These are phyloP conservation scores for Leishmania major DNA, from an alignment of 208 protist species.

Conservation along the genomic window DNA sequence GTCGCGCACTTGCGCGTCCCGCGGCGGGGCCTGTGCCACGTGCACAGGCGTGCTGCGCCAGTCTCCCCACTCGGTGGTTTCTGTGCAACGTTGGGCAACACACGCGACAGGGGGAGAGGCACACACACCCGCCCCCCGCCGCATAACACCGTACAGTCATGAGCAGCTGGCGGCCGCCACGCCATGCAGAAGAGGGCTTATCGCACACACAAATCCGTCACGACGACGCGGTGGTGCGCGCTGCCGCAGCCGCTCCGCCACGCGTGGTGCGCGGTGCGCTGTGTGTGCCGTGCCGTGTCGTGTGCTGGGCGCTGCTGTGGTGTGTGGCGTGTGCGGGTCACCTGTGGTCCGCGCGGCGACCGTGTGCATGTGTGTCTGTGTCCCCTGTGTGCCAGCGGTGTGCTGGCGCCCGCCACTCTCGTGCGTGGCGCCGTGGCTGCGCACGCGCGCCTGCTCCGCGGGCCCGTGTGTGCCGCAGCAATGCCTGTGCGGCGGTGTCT, in stretches of 20 bases:
- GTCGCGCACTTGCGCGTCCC: slow-evolving; percentile 13
- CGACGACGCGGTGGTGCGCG: slow-evolving; percentile 34
- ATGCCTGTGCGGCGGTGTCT: slow-evolving; percentile 30
- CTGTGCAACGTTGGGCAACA: slow-evolving; percentile 31
- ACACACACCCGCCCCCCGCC: neutral
- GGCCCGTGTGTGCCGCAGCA: slow-evolving; percentile 28
- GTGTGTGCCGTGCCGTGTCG: slow-evolving; percentile 8
- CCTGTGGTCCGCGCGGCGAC: slow-evolving; percentile 12
- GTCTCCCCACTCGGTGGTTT: slow-evolving; percentile 29
- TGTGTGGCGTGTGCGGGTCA: slow-evolving; percentile 5
- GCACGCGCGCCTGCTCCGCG: slow-evolving; percentile 12
- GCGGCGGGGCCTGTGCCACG: slow-evolving; percentile 24
- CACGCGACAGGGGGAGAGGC: neutral
- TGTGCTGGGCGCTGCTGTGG: slow-evolving; percentile 5
- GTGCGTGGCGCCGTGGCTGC: slow-evolving; percentile 28
- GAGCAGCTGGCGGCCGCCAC: slow-evolving; percentile 35
- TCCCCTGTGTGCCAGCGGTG: slow-evolving; percentile 1
- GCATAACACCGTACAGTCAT: slow-evolving; percentile 28
- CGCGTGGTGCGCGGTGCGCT: slow-evolving; percentile 21
- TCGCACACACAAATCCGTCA: slow-evolving; percentile 6
- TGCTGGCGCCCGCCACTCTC: neutral
- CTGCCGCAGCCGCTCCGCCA: slow-evolving; percentile 27
- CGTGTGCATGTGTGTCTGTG: slow-evolving; percentile 6
- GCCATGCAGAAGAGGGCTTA: slow-evolving; percentile 38
- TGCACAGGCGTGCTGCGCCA: slow-evolving; percentile 26